Evolutionary conservation across 2,329 filamentous ascomycete genomes (phyloP), one percentile per base, ranked within the genome.

Genomic region (Dothiorella sarmentorum): DNA sequence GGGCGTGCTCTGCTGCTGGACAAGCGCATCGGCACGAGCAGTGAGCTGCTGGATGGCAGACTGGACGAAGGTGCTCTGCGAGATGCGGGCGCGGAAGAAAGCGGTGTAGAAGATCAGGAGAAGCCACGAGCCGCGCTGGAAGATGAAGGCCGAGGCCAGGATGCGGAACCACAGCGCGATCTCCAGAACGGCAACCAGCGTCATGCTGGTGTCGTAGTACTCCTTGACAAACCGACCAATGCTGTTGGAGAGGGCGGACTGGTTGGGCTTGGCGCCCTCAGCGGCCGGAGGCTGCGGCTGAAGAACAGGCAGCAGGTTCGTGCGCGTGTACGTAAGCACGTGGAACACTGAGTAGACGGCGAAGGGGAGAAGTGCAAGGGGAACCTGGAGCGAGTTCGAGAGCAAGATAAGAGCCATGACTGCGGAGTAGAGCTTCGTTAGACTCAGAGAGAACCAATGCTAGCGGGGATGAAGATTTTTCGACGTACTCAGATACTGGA

Each of bases 291-390:
- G 73, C 44, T 71, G 70, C 15, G 91, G 90, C 69, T 88, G 82
- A 68, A 99, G 72, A 63, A 90, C 91, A 61, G 94, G 94, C 68
- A 99, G 89, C 64, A 99, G 78, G 79, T 96, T 96, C 73, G 89
- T 89, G 74, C 94, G 91, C 65, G 89, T 90, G 79, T 99, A 99
- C 64, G 94, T 97, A 62, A 92, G 90, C 66, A 97, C 91, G 78
- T 99, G 94, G 86, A 99, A 99, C 76, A 97, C 77, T 60, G 93
- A 97, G 84, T 97, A 99, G 76, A 99, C 90, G 67, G 86, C 87
- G 79, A 96, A 99, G 26, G 94, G 94, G 58, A 97, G 85, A 69
- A 99, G 84, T 58, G 94, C 94, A 67, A 97, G 82, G 35, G 91
- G 87, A 69, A 95, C 88, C 78, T 97, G 92, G 67, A 90, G 89